Evolutionary conservation across 2,329 filamentous ascomycete species (phyloP).

Genomic region (Aureobasidium sp.): DNA sequence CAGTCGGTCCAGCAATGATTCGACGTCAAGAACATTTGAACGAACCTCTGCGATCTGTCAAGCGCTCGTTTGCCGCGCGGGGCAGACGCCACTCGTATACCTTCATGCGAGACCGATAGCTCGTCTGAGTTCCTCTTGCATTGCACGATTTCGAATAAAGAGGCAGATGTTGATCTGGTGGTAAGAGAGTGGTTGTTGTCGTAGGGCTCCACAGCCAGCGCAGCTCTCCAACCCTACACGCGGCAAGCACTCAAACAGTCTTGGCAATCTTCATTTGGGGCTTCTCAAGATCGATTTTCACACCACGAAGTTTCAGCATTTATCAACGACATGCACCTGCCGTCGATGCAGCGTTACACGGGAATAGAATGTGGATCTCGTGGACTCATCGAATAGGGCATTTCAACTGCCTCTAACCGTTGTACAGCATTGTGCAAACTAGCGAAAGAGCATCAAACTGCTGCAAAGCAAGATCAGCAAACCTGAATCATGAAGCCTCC

Average conservation of each 20-base stretch:
- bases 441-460: slow-evolving; percentile 1
- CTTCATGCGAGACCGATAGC: neutral
- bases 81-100: neutral
- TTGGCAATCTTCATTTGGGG: neutral
- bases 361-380: neutral
- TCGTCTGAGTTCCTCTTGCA: neutral
- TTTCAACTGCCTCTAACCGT: neutral
- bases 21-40: slow-evolving; percentile 2
- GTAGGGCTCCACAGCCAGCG: neutral
- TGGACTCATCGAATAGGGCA: neutral
- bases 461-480: slow-evolving; percentile 7
- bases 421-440: neutral
- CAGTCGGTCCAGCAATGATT: slow-evolving; percentile 9
- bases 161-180: neutral
- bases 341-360: neutral
- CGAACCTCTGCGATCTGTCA: neutral
- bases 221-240: slow-evolving; percentile 3
- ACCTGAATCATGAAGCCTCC: slow-evolving; percentile 8
- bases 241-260: slow-evolving; percentile 7
- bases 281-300: neutral
- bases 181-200: neutral
- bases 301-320: neutral
- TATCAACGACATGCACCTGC: neutral
- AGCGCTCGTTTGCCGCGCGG: neutral
- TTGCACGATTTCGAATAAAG: slow-evolving; percentile 6